A percentile compares a stretch with the other conserved stretches of the same genome.
Evolutionary conservation across 2,329 filamentous ascomycete species (phyloP).

Genomic region (Phaeosphaeria sp.): DNA sequence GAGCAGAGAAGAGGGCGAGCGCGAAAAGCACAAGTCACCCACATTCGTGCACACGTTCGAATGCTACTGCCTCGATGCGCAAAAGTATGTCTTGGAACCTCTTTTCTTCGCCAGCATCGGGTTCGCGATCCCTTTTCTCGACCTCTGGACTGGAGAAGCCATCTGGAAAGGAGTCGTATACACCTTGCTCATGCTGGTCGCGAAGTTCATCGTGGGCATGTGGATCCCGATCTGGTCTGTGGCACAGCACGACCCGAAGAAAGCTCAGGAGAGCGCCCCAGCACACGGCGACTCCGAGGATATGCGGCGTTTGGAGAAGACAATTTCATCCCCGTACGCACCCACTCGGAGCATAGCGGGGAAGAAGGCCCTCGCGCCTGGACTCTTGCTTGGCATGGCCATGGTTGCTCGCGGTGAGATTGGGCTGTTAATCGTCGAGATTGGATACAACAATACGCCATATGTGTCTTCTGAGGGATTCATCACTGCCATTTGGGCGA

Average conservation of each 20-base stretch:
- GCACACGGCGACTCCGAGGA: neutral
- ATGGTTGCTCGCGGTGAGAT: constrained; percentile 40
- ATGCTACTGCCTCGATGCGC: constrained; percentile 56
- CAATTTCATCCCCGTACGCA: constrained; percentile 7
- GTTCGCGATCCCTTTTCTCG: constrained; percentile 38
- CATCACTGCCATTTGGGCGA: constrained; percentile 34
- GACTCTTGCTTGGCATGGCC: constrained; percentile 29
- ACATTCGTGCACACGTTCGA: constrained; percentile 42
- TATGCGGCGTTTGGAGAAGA: constrained; percentile 1
- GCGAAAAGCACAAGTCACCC: constrained; percentile 31
- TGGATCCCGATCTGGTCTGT: constrained; percentile 16
- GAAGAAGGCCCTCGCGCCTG: constrained; percentile 10
- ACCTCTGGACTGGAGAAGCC: constrained; percentile 36
- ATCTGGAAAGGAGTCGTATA: constrained; percentile 39
- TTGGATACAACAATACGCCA: constrained; percentile 35
- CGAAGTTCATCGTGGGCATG: constrained; percentile 18
- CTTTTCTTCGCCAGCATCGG: constrained; percentile 41
- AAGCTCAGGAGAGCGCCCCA: constrained; percentile 7
- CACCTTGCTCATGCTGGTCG: constrained; percentile 32
- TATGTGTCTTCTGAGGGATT: constrained; percentile 32
- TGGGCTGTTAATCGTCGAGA: constrained; percentile 36
- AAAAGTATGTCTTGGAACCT: constrained; percentile 44
- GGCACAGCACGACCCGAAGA: constrained; percentile 9
- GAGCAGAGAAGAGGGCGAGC: constrained; percentile 33
- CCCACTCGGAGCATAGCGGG: constrained; percentile 9